Base-by-base conservation (phyloP, 1,284 basidiomycete species). In the Thecaphora frezii region DNA sequence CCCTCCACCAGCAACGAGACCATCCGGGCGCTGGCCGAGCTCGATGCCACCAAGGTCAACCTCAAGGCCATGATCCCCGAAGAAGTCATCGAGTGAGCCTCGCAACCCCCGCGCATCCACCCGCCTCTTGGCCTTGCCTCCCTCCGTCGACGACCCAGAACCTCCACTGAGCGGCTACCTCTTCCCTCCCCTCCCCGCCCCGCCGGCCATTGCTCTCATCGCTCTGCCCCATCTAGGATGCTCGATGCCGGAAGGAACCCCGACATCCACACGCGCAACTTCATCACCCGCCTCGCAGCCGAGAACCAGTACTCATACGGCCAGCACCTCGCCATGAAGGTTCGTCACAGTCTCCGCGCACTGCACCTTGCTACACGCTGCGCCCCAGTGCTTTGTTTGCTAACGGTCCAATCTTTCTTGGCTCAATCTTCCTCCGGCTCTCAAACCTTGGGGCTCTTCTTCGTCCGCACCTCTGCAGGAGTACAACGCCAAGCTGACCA, bases 281-380 rank as follows among this genome's bases (percentile, higher is more conserved):
- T 74, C 48, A 51, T 77, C 41, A 68, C 66, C 26, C 56, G 75
- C 13, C 57, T 78, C 30, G 70, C 68, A 16, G 66, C 59, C 48
- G 75, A 78, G 56, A 78, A 77, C 41, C 76, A 78, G 63, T 74
- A 75, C 46, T 70, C 75, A 45, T 53, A 65, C 14, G 75, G 73
- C 2, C 74, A 75, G 48, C 61, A 69, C 46, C 36, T 10, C 14
- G 65, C 60, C 16, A 46, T 67, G 28, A 46, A 59, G 36, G 43
- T 44, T 8, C 9, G 43, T 30, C 26, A 3, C 5, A 9, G 13
- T 25, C 14, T 21, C 7, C 28, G 28, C 28, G 28, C 5, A 13
- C 28, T 28, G 28, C 28, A 13, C 33, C 18, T 36, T 16, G 12
- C 12, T 14, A 9, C 7, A 36, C 33, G 18, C 16, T 36, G 33